phyloP scores from a whole-genome alignment of 2,329 filamentous ascomycete species.

The Trichophaea hybrida region DNA sequence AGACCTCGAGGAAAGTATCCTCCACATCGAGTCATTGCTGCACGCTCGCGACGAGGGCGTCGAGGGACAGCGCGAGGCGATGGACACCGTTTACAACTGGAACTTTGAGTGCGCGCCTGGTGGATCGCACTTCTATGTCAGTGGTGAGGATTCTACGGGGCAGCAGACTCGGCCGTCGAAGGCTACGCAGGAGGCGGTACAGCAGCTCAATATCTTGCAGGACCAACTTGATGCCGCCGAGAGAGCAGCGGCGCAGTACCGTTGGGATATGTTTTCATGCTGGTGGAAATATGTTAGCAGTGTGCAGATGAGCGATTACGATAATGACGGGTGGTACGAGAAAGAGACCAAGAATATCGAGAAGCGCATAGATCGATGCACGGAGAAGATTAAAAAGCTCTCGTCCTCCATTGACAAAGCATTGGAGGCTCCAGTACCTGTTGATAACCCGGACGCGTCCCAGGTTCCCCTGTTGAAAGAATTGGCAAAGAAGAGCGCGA shows the following conservation, averaged over 20 bases:
- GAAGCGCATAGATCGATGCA: too few relatives aligned
- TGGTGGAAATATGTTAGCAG: constrained; percentile 34
- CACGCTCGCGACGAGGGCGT: constrained; percentile 30
- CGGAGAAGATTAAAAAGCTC: too few relatives aligned
- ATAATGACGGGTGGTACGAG: constrained; percentile 24
- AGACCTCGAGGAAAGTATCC: constrained; percentile 28
- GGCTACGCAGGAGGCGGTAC: not conserved
- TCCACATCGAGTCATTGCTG: constrained; percentile 27
- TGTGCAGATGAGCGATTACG: not conserved
- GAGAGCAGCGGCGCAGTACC: constrained; percentile 22
- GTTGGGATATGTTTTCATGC: constrained; percentile 33
- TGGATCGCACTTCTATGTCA: constrained; percentile 27
- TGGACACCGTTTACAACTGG: constrained; percentile 29
- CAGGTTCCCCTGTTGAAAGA: too few relatives aligned
- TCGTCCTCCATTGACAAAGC: too few relatives aligned
- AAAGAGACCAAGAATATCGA: too few relatives aligned
- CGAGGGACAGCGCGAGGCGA: constrained; percentile 28
- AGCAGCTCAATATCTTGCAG: constrained; percentile 18
- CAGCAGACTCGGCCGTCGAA: not conserved
- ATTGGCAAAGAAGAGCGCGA: too few relatives aligned
- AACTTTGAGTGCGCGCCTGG: constrained; percentile 27
- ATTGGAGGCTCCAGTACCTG: too few relatives aligned
- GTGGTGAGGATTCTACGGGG: constrained; percentile 17
- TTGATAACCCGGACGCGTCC: too few relatives aligned
- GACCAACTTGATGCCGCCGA: constrained; percentile 9